Evolutionary conservation across 768 basidiomycete genomes (phyloP).

Genomic region (Atractiella rhizophila): DNA sequence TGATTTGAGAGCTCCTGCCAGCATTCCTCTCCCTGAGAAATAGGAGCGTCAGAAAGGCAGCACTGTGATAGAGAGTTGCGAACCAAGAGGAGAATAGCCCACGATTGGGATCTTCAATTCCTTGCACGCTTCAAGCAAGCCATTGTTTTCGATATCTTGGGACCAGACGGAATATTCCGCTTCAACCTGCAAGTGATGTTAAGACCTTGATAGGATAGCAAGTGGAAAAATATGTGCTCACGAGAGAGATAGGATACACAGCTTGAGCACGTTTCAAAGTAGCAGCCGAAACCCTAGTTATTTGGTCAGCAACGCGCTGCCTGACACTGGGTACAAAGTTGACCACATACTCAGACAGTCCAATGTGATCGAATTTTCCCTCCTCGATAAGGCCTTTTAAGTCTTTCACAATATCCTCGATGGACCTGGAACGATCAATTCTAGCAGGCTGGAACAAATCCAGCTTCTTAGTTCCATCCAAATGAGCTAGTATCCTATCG

Average conservation of each 20-base stretch:
- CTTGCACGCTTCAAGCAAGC: constrained; percentile 21
- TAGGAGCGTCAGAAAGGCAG: no score
- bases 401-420: constrained; percentile 28
- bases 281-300: no score
- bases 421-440: constrained; percentile 23
- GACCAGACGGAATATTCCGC: constrained; percentile 8
- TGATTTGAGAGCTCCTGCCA: constrained; percentile 15
- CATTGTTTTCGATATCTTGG: constrained; percentile 12
- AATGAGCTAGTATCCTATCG: no score
- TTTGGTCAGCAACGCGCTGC: background rate
- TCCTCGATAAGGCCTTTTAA: constrained; percentile 31
- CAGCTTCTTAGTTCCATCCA: constrained; percentile 31
- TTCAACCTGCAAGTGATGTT: constrained; percentile 29
- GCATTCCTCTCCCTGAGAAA: constrained; percentile 6
- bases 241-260: no score
- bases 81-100: constrained; percentile 20
- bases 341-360: constrained; percentile 27
- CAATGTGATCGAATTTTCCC: constrained; percentile 36
- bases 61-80: no score
- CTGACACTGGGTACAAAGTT: background rate
- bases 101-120: constrained; percentile 22
- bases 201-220: no score
- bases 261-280: no score
- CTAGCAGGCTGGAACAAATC: constrained; percentile 37
- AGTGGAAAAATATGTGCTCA: no score